Evolutionary conservation across 164 flowering plant species (phyloP), one percentile per base, ranked within the genome.

Genomic region (Aristolochia fimbriata): DNA sequence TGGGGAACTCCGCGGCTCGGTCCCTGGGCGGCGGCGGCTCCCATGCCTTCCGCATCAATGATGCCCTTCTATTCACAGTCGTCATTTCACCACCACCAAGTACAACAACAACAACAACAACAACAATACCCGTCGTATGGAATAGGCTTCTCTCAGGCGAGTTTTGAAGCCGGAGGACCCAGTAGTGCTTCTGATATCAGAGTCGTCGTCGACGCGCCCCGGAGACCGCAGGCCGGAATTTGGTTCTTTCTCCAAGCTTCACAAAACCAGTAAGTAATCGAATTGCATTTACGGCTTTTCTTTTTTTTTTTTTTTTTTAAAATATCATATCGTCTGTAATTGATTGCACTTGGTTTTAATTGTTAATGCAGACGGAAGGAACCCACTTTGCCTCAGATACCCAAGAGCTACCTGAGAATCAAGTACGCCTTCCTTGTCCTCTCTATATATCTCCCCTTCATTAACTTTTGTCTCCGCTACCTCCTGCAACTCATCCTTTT

Each of bases 171-270:
- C 23, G 71, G 70, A 7, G 78, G 83, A 31, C 76, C 86, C 3
- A 74, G 78, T 74, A n/a, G n/a, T n/a, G n/a, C n/a, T n/a, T 68
- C 76, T 1, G 80, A 69, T 45, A 30, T 77, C 54, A 65, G 84
- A 68, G 69, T 86, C 68, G 70, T 87, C 17, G 55, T 90, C 0
- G 78, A 85, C 55, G 79, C 89, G 31, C 97, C 97, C 0, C 66
- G 78, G 33, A 80, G 96, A 68, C 86, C 85, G 53, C 81, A 81
- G 64, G 74, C 91, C 19, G 96, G 96, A 25, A 61, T 93, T 66
- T 93, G 99, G 99, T 93, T 91, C 68, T 67, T 73, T 69, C 83
- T 93, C 3, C 92, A 82, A 78, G 89, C 97, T 5, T 85, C 87
- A 20, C 61, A 17, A 37, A 41, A 19, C 20, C 61, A 41, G 61